Conservation (phyloP, 1,284 basidiomycete species). For the Fomitopsis palustris region DNA sequence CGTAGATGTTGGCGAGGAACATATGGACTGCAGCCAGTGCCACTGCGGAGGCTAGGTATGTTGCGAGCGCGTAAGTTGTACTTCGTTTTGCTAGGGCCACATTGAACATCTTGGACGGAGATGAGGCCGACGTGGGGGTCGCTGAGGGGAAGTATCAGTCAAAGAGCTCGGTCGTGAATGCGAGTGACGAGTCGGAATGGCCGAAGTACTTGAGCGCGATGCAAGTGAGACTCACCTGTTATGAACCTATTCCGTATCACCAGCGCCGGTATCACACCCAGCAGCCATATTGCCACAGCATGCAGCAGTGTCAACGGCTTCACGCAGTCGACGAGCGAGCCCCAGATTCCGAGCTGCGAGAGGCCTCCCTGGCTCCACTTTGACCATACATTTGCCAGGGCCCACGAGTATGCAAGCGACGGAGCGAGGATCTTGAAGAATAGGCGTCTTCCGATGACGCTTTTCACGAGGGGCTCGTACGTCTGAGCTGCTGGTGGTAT, state of each 20-base stretch:
- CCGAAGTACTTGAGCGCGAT: background rate
- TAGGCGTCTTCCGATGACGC: constrained; percentile 53
- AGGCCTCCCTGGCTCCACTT: constrained; percentile 30
- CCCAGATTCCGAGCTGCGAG: constrained; percentile 27
- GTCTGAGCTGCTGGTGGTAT: constrained; percentile 46
- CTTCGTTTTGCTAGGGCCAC: constrained; percentile 43
- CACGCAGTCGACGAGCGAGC: constrained; percentile 35
- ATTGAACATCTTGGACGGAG: constrained; percentile 47
- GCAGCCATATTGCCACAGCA: constrained; percentile 32
- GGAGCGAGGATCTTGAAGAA: constrained; percentile 47
- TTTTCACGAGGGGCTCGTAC: constrained; percentile 60
- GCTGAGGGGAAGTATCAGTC: constrained; percentile 31
- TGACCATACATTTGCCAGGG: constrained; percentile 37
- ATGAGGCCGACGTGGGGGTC: constrained; percentile 41
- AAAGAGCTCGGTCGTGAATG: background rate
- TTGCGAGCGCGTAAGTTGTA: constrained; percentile 38
- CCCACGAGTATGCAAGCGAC: constrained; percentile 47
- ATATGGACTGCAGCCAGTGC: constrained; percentile 40
- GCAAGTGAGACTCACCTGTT: constrained; percentile 37
- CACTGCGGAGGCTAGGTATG: constrained; percentile 44
- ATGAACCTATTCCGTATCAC: constrained; percentile 53
- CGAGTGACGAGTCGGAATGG: background rate
- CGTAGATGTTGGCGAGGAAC: constrained; percentile 31
- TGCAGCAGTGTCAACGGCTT: constrained; percentile 32
- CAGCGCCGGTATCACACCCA: constrained; percentile 46